Percentiles rank a stretch among this genome's conserved stretches.
Evolutionary conservation across 176 grass and related monocot genomes (phyloP).

Genomic region (Hsuehochloa calcarea): DNA sequence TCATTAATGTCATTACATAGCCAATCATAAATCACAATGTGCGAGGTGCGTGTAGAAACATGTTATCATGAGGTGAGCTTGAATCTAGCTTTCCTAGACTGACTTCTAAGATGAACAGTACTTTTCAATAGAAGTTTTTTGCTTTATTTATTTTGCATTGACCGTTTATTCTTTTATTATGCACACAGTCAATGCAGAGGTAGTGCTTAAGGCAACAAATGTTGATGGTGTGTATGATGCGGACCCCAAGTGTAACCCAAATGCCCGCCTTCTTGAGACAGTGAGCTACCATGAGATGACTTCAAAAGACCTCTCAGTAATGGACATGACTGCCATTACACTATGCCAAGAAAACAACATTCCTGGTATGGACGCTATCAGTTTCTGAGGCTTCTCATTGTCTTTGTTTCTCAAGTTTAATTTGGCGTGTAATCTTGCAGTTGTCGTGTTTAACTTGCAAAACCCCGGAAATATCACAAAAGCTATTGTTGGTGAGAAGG

Average conservation of each 20-base stretch:
- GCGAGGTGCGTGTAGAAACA: not conserved
- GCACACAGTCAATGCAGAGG: conserved; percentile 82
- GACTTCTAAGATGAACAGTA: not conserved
- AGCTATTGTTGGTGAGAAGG: conserved; percentile 88
- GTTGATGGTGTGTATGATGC: conserved; percentile 90
- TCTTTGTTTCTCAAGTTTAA: not conserved
- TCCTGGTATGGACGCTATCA: conserved; percentile 47
- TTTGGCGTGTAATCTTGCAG: conserved; percentile 37
- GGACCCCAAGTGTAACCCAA: conserved; percentile 70
- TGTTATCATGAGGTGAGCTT: not conserved
- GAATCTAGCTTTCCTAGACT: not conserved
- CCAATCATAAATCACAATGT: not conserved
- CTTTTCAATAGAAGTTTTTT: not conserved
- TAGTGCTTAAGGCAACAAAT: conserved; percentile 98
- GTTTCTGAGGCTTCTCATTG: not conserved
- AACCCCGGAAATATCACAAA: conserved; percentile 88
- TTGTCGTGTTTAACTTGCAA: conserved; percentile 96
- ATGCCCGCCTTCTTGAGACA: conserved; percentile 72
- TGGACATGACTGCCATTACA: conserved; percentile 98
- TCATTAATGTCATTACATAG: not conserved
- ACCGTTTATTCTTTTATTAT: not conserved
- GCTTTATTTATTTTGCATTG: not conserved
- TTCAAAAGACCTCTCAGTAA: conserved; percentile 79
- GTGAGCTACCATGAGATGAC: conserved; percentile 88
- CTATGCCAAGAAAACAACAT: conserved; percentile 98